Evolutionary conservation across 129 eudicot genomes (phyloP), one percentile per base, ranked within the genome.

Genomic region (Flaveria linearis): DNA sequence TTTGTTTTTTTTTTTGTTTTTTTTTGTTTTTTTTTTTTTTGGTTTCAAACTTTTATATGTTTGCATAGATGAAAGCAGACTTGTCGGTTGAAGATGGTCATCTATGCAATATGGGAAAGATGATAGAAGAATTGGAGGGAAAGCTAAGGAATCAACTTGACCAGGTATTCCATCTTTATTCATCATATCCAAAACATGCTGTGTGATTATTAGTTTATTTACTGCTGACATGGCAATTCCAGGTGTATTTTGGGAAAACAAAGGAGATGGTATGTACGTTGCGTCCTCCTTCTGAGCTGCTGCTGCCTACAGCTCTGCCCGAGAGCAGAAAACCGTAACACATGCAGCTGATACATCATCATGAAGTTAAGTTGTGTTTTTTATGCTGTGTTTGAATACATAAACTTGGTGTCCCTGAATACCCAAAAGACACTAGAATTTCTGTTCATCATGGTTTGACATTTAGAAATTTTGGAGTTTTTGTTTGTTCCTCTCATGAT

Each of bases 191-290:
- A 56, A 5, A 16, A 9, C 36, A n/a, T 28, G 39, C 52, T 20
- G 17, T 11, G 47, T 72, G 74, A 9, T 5, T 16, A 36, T 11
- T 6, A 52, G 33, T 30, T 6, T 50, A 41, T 13, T 50, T 45
- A 68, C 20, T 56, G 42, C 12, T 58, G 7, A 18, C 70, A 28
- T 49, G 69, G 71, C 22, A 65, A 73, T 43, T 77, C 52, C 87
- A 95, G 99, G 99, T 91, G 69, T 95, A 95, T 78, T 95, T 95
- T 86, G 99, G 99, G 82, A 95, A 91, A 81, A 95, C 99, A 36
- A 95, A 88, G 71, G 99, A 95, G 82, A 95, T 95, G 99, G 92
- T 95, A 60, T 95, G 99, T 85, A 95, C 92, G 6, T 77, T 91
- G 57, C 92, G 96, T 23, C 96, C 99, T 15, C 96, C 99, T 22